phyloP scores from a whole-genome alignment of 345 rosid genomes.

The Lagerstroemia speciosa region DNA sequence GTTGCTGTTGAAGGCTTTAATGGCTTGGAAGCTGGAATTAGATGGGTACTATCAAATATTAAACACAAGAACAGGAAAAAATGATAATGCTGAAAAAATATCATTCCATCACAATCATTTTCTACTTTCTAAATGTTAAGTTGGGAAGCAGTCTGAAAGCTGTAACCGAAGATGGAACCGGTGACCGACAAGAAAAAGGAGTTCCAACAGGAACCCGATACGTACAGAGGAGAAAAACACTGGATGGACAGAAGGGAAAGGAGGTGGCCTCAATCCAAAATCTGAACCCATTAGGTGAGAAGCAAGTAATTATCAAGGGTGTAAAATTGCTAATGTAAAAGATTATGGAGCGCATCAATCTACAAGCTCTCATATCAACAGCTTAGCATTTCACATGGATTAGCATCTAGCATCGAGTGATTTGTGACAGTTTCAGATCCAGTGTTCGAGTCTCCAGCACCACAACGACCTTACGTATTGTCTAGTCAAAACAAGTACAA shows the following conservation, averaged over 20 bases:
- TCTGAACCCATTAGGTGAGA: not conserved
- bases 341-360: not conserved
- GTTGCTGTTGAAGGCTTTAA: constrained; percentile 3
- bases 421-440: not conserved
- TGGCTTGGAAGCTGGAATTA: constrained; percentile 16
- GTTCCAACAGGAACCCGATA: too few relatives aligned
- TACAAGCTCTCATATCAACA: not conserved
- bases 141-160: too few relatives aligned
- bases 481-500: not conserved
- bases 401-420: not conserved
- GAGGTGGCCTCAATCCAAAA: too few relatives aligned
- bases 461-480: not conserved
- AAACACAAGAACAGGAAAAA: not conserved
- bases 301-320: not conserved
- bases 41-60: not conserved
- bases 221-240: too few relatives aligned
- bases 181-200: too few relatives aligned
- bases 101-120: not conserved
- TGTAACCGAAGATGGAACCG: too few relatives aligned
- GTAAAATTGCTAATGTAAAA: not conserved
- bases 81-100: not conserved
- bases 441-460: not conserved
- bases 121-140: not conserved
- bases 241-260: too few relatives aligned
- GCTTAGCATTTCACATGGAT: not conserved